A percentile compares a stretch with the other conserved stretches of the same genome.
These are phyloP conservation scores for Penicillium sp. DNA, from an alignment of 2,329 filamentous ascomycete species.

Conservation along the genomic window DNA sequence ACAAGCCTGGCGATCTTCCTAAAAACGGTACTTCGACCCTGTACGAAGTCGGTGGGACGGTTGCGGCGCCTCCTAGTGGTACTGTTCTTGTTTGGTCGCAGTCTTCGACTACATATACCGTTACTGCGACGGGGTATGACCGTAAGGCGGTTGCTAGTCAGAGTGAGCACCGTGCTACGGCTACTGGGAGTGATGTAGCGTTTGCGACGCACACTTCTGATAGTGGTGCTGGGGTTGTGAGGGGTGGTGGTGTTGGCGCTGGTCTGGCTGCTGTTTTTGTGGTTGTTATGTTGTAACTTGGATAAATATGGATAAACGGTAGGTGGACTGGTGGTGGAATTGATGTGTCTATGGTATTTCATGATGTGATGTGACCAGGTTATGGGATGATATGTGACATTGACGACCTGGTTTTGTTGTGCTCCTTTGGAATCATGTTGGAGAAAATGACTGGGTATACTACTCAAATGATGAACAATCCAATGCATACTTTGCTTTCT, in stretches of 20 bases:
- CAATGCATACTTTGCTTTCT: not conserved
- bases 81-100: constrained; percentile 38
- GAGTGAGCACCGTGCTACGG: constrained; percentile 16
- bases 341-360: not conserved
- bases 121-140: constrained; percentile 34
- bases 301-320: not conserved
- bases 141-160: constrained; percentile 19
- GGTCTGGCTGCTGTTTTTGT: constrained; percentile 6
- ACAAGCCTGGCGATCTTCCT: constrained; percentile 20
- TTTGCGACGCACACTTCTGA: constrained; percentile 10
- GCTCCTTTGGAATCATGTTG: not conserved
- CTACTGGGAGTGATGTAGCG: constrained; percentile 9
- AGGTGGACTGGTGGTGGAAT: too few species aligned
- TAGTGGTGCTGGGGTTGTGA: constrained; percentile 4
- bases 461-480: not conserved
- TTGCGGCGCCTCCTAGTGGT: constrained; percentile 37
- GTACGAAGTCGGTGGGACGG: constrained; percentile 29
- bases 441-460: not conserved
- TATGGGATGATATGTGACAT: not conserved
- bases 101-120: constrained; percentile 33
- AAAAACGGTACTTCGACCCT: constrained; percentile 32
- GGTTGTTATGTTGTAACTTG: constrained; percentile 9
- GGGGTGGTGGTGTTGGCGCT: constrained; percentile 1
- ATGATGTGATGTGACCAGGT: not conserved
- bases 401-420: not conserved